These are phyloP conservation scores for Cardamine resedifolia DNA, from an alignment of 345 rosid species.

Conservation along the genomic window DNA sequence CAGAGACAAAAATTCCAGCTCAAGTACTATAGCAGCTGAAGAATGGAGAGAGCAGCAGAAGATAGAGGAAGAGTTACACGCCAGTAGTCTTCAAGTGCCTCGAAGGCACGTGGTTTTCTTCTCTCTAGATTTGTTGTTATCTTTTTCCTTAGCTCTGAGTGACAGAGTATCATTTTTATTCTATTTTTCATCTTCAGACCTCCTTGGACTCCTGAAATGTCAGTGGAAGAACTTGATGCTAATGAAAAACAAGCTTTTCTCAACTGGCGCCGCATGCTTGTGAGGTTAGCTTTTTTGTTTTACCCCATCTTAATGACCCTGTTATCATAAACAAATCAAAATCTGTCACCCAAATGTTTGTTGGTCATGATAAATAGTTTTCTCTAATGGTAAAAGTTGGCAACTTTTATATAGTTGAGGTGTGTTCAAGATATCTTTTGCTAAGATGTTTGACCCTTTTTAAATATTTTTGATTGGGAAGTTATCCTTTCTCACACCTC, in stretches of 20 bases:
- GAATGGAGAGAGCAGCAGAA: slow-evolving; percentile 68
- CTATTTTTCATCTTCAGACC: slow-evolving; percentile 47
- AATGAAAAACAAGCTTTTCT: slow-evolving; percentile 73
- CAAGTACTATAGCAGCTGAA: slow-evolving; percentile 52
- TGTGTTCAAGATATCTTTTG: background rate
- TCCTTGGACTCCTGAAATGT: slow-evolving; percentile 71
- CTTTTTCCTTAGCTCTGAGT: background rate
- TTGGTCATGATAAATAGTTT: too few relatives aligned
- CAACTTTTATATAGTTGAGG: background rate
- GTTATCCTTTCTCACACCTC: background rate
- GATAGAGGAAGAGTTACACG: slow-evolving; percentile 75
- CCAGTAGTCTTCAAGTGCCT: slow-evolving; percentile 66
- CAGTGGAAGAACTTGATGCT: slow-evolving; percentile 74
- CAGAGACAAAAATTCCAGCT: slow-evolving; percentile 63
- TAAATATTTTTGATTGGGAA: background rate
- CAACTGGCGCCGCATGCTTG: slow-evolving; percentile 81
- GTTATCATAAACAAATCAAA: too few relatives aligned
- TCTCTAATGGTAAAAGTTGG: too few relatives aligned
- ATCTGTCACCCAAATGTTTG: too few relatives aligned
- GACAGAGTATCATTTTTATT: slow-evolving; percentile 4
- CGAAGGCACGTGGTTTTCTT: slow-evolving; percentile 45
- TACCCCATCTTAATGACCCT: background rate
- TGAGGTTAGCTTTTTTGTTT: slow-evolving; percentile 49
- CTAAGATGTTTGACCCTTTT: background rate
- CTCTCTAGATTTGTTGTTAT: background rate